Percentiles rank a stretch among this genome's conserved stretches.
phyloP scores from a whole-genome alignment of 1,284 basidiomycete genomes.

The Ceratobasidium papillatum region DNA sequence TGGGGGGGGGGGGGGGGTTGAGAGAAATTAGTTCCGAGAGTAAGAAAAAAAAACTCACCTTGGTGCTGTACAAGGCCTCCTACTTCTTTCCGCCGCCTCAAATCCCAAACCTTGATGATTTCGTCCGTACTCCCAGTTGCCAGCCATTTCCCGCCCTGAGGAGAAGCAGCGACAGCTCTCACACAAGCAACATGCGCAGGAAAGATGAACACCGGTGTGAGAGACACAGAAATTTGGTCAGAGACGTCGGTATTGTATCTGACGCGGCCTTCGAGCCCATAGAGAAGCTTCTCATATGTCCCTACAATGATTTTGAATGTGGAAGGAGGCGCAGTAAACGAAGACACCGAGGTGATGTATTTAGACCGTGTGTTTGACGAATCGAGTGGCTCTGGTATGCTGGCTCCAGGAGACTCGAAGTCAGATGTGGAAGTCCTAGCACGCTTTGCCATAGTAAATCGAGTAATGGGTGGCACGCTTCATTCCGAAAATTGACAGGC shows the following conservation, averaged over 20 bases:
- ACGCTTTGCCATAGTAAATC: slow-evolving; percentile 25
- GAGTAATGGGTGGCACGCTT: not conserved
- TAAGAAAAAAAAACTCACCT: slow-evolving; percentile 61
- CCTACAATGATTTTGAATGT: slow-evolving; percentile 90
- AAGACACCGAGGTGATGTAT: slow-evolving; percentile 24
- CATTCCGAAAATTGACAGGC: slow-evolving; percentile 31
- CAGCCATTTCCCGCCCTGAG: slow-evolving; percentile 91
- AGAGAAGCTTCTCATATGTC: slow-evolving; percentile 94
- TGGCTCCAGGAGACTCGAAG: not conserved
- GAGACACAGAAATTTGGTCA: slow-evolving; percentile 48
- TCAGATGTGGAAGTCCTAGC: slow-evolving; percentile 18
- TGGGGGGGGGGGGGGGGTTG: no score
- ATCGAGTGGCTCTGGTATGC: not conserved
- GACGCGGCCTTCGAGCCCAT: slow-evolving; percentile 82
- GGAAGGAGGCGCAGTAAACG: slow-evolving; percentile 43
- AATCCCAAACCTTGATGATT: slow-evolving; percentile 97
- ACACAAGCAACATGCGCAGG: slow-evolving; percentile 95
- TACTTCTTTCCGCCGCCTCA: slow-evolving; percentile 88
- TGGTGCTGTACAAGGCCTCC: slow-evolving; percentile 93
- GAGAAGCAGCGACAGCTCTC: slow-evolving; percentile 86
- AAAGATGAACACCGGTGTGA: slow-evolving; percentile 93
- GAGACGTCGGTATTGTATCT: slow-evolving; percentile 49
- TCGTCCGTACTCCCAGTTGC: slow-evolving; percentile 95
- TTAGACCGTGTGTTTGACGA: not conserved
- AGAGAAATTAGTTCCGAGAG: no score